phyloP scores from a whole-genome alignment of 1,284 basidiomycete species.

The Cerioporus squamosus region DNA sequence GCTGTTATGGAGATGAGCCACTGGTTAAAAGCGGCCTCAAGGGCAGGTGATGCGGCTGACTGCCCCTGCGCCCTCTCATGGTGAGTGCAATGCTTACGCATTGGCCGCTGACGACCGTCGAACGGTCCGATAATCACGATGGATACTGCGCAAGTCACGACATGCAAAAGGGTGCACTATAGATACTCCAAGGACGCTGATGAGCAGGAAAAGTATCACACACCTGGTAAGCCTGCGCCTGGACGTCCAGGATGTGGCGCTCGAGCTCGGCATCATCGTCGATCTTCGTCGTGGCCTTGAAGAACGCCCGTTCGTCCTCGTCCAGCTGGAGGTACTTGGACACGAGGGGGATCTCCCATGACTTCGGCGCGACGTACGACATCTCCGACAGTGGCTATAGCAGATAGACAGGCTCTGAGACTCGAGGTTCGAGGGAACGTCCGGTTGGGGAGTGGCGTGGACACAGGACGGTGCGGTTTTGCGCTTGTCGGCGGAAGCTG shows the following conservation, averaged over 20 bases:
- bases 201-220: background rate
- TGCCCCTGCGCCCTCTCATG: no score
- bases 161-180: background rate
- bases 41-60: no score
- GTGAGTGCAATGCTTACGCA: no score
- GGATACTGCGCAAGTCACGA: background rate
- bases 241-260: constrained; percentile 48
- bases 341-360: constrained; percentile 8
- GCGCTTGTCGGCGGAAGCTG: constrained; percentile 1
- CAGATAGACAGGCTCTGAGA: no score
- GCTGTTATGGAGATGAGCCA: background rate
- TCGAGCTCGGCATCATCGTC: constrained; percentile 44
- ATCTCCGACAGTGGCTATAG: background rate
- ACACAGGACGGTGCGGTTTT: background rate
- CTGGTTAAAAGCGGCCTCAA: no score
- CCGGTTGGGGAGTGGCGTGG: background rate
- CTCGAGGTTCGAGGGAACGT: background rate
- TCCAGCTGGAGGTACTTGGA: constrained; percentile 14
- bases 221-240: constrained; percentile 34
- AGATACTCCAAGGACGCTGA: no score
- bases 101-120: no score
- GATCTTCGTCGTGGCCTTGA: constrained; percentile 46
- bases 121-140: background rate
- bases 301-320: constrained; percentile 41
- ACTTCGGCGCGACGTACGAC: constrained; percentile 7